These are phyloP conservation scores for Eucalyptus tenuipes DNA, from an alignment of 345 rosid genomes.

Conservation along the genomic window DNA sequence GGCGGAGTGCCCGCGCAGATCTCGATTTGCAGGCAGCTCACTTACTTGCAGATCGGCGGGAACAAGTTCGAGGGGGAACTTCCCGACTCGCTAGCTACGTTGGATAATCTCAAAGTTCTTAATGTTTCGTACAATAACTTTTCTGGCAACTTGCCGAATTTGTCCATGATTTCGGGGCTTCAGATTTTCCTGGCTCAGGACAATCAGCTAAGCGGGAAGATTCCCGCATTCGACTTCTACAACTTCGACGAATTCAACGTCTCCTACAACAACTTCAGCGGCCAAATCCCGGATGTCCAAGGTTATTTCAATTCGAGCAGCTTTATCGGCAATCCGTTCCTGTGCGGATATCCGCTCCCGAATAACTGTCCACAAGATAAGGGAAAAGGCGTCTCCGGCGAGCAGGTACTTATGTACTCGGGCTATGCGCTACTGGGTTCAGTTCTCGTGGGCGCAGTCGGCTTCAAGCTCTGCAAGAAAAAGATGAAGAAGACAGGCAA, in stretches of 20 bases:
- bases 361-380: conserved; percentile 7
- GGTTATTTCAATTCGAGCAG: conserved; percentile 5
- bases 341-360: conserved; percentile 25
- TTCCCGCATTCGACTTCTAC: conserved; percentile 30
- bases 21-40: conserved; percentile 24
- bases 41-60: conserved; percentile 14
- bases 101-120: conserved; percentile 24
- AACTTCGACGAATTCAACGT: conserved; percentile 33
- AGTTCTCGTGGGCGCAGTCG: background rate
- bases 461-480: background rate
- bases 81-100: conserved; percentile 17
- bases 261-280: conserved; percentile 39
- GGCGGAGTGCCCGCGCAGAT: conserved; percentile 24
- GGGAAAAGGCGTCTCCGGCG: background rate
- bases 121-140: conserved; percentile 36
- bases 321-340: conserved; percentile 25
- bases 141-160: conserved; percentile 25
- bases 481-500: conserved; percentile 3
- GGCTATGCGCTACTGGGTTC: conserved; percentile 28
- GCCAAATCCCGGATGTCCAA: conserved; percentile 17
- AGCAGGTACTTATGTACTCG: conserved; percentile 21
- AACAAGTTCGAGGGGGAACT: conserved; percentile 28
- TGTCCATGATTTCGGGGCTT: conserved; percentile 26
- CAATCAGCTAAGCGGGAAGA: conserved; percentile 30
- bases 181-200: conserved; percentile 20